phyloP scores from a whole-genome alignment of 129 eudicot genomes.

The Dittrichia graveolens region DNA sequence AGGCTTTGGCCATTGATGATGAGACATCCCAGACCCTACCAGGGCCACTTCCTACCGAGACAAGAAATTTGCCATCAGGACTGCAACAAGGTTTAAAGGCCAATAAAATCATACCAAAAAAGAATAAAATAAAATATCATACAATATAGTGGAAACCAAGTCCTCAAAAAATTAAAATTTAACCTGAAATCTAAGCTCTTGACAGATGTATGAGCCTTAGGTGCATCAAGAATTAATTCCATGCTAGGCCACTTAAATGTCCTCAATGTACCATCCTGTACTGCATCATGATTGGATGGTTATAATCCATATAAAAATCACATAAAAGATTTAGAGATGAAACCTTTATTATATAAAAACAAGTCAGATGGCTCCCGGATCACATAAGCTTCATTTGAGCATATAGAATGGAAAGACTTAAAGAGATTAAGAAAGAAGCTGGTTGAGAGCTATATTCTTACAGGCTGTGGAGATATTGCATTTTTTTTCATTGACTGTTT shows the following conservation, averaged over 20 bases:
- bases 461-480: background rate
- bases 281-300: slow-evolving; percentile 37
- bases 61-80: slow-evolving; percentile 81
- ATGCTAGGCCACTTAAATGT: slow-evolving; percentile 71
- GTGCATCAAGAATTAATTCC: slow-evolving; percentile 48
- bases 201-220: slow-evolving; percentile 55
- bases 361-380: background rate
- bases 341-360: background rate
- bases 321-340: background rate
- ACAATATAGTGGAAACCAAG: background rate
- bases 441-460: background rate
- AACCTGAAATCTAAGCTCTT: slow-evolving; percentile 90
- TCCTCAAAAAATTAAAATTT: background rate
- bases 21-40: slow-evolving; percentile 83
- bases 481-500: background rate
- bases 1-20: slow-evolving; percentile 53
- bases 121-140: background rate
- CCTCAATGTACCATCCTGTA: slow-evolving; percentile 77
- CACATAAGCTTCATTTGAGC: background rate
- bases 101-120: slow-evolving; percentile 1
- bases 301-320: slow-evolving; percentile 13
- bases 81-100: slow-evolving; percentile 44
- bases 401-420: background rate
- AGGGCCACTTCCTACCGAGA: slow-evolving; percentile 87
- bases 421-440: background rate